These are phyloP conservation scores for Cylindrodendrum hubeiense DNA, from an alignment of 2,329 filamentous ascomycete species.

Conservation along the genomic window DNA sequence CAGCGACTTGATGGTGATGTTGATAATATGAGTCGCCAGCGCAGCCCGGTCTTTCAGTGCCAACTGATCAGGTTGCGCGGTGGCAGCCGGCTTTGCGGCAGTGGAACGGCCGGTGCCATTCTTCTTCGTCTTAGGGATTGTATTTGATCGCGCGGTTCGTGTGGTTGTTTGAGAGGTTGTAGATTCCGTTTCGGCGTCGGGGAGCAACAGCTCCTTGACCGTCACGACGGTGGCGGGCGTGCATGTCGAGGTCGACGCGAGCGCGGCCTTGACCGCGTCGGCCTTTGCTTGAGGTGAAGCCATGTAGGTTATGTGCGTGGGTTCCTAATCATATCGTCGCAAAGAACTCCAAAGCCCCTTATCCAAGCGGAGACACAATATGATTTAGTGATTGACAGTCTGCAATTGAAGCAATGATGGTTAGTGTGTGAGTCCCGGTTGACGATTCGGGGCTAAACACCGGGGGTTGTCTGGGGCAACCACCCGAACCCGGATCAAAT, in stretches of 20 bases:
- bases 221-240: constrained; percentile 61
- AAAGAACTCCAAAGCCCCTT: constrained; percentile 36
- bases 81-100: constrained; percentile 30
- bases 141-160: constrained; percentile 45
- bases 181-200: constrained; percentile 47
- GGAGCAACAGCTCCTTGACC: constrained; percentile 60
- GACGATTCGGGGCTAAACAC: constrained; percentile 46
- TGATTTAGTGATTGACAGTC: constrained; percentile 38
- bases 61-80: constrained; percentile 45
- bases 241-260: constrained; percentile 66
- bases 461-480: constrained; percentile 55
- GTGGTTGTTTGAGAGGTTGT: constrained; percentile 43
- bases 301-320: constrained; percentile 52
- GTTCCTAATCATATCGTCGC: constrained; percentile 50
- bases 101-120: constrained; percentile 21
- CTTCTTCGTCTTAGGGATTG: constrained; percentile 42
- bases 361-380: constrained; percentile 42
- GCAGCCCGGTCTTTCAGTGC: constrained; percentile 68
- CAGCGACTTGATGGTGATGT: constrained; percentile 76
- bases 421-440: constrained; percentile 28
- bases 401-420: constrained; percentile 33
- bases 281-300: constrained; percentile 57
- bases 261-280: constrained; percentile 66
- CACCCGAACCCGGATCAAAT: constrained; percentile 20
- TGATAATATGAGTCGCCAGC: constrained; percentile 80